These are phyloP conservation scores for Ailanthus altissimus DNA, from an alignment of 345 rosid species.

Conservation along the genomic window DNA sequence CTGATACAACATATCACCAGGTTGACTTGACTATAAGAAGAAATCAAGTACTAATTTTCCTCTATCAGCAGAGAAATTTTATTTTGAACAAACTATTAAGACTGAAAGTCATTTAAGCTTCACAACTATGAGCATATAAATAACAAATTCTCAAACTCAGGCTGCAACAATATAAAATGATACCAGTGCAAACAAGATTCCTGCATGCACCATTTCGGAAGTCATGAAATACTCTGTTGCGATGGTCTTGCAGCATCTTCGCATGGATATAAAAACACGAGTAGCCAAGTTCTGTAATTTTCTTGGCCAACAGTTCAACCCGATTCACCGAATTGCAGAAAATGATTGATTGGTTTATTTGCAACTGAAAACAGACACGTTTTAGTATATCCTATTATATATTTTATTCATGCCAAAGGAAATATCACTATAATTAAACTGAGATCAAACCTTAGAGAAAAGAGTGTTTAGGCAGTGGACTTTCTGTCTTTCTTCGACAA, in stretches of 20 bases:
- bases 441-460: conserved; percentile 83
- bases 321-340: conserved; percentile 99
- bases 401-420: not conserved
- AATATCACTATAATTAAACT: conserved; percentile 4
- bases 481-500: conserved; percentile 99
- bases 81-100: not conserved
- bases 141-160: conserved; percentile 1
- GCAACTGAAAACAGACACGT: conserved; percentile 63
- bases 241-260: conserved; percentile 99
- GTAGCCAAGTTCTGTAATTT: conserved; percentile 99
- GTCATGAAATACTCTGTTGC: conserved; percentile 98
- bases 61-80: not conserved
- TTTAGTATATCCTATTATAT: conserved; percentile 1
- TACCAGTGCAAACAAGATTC: conserved; percentile 99
- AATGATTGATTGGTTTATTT: conserved; percentile 98
- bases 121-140: not conserved
- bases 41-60: not conserved
- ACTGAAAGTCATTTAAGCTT: not conserved
- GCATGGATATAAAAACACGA: conserved; percentile 99
- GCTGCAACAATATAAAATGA: not conserved
- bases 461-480: conserved; percentile 99
- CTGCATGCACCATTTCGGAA: conserved; percentile 99
- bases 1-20: conserved; percentile 7
- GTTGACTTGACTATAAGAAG: not conserved
- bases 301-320: conserved; percentile 94